phyloP scores from a whole-genome alignment of 2,329 filamentous ascomycete genomes.

The Immersiporthe knoxdaviesiana region DNA sequence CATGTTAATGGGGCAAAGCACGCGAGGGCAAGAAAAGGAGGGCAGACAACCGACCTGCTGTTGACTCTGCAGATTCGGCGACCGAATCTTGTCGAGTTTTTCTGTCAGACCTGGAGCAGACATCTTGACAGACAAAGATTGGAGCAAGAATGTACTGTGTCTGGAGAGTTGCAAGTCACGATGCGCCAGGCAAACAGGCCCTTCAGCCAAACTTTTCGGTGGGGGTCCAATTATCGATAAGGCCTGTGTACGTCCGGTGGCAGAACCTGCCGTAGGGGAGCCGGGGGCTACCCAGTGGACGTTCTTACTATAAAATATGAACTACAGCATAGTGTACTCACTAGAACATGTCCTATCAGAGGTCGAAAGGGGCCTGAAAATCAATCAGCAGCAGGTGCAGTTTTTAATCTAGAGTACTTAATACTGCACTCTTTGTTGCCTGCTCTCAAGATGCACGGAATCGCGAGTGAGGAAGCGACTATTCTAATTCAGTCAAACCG shows the following conservation, averaged over 20 bases:
- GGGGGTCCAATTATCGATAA: constrained; percentile 29
- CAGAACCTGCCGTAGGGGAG: background rate
- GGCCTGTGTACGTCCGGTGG: background rate
- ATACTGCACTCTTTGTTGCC: background rate
- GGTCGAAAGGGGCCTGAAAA: background rate
- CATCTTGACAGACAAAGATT: constrained; percentile 42
- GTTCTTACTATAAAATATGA: background rate
- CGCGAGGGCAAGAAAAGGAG: constrained; percentile 11
- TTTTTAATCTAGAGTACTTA: no score
- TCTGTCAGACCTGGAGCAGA: constrained; percentile 68
- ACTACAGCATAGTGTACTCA: background rate
- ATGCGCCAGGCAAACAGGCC: constrained; percentile 8
- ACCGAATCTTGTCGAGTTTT: constrained; percentile 96
- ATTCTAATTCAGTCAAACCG: background rate
- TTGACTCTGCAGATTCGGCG: constrained; percentile 93
- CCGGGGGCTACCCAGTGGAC: background rate
- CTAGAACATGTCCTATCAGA: background rate
- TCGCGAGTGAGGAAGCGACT: background rate
- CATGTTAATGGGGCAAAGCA: constrained; percentile 33
- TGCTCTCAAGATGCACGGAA: background rate
- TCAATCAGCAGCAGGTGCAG: background rate
- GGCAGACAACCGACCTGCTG: constrained; percentile 68
- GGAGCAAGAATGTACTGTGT: background rate
- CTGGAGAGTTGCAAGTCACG: background rate
- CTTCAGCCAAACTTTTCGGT: constrained; percentile 26